phyloP scores from a whole-genome alignment of 208 protist species.

The Phytomonas sp. region DNA sequence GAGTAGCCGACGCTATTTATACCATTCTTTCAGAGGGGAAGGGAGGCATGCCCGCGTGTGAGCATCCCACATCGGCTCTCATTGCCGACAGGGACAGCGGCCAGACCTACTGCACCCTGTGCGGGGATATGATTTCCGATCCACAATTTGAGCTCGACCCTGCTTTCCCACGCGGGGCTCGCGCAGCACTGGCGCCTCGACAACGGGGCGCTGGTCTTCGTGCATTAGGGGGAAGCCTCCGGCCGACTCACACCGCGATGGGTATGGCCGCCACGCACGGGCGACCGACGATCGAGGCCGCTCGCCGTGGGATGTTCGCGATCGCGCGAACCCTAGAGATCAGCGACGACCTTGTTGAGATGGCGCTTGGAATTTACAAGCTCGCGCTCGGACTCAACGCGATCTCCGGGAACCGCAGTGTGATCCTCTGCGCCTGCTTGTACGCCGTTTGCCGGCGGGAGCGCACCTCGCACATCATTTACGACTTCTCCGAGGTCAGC shows the following conservation, averaged over 20 bases:
- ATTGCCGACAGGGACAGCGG: slow-evolving; percentile 50
- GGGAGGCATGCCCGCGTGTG: slow-evolving; percentile 40
- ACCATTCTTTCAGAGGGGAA: background rate
- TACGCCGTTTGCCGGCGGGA: slow-evolving; percentile 81
- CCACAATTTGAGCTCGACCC: slow-evolving; percentile 79
- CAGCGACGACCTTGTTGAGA: slow-evolving; percentile 66
- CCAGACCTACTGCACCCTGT: slow-evolving; percentile 71
- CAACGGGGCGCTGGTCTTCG: slow-evolving; percentile 12
- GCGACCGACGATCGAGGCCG: slow-evolving; percentile 66
- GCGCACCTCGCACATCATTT: slow-evolving; percentile 81
- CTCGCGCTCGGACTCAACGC: slow-evolving; percentile 57
- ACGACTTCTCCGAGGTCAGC: slow-evolving; percentile 72
- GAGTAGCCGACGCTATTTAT: background rate
- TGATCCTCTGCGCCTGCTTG: slow-evolving; percentile 76
- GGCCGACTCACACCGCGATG: slow-evolving; percentile 22
- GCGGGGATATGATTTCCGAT: slow-evolving; percentile 61
- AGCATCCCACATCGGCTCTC: slow-evolving; percentile 64
- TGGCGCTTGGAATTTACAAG: slow-evolving; percentile 77
- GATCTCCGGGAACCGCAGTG: slow-evolving; percentile 56
- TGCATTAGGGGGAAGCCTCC: slow-evolving; percentile 27
- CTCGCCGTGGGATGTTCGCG: slow-evolving; percentile 64
- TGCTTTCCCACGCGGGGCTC: slow-evolving; percentile 36
- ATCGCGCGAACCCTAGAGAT: slow-evolving; percentile 76
- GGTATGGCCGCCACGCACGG: slow-evolving; percentile 11
- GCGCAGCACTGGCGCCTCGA: slow-evolving; percentile 3